phyloP scores from a whole-genome alignment of 164 flowering plant genomes.

The Chimonanthus salicifolius region DNA sequence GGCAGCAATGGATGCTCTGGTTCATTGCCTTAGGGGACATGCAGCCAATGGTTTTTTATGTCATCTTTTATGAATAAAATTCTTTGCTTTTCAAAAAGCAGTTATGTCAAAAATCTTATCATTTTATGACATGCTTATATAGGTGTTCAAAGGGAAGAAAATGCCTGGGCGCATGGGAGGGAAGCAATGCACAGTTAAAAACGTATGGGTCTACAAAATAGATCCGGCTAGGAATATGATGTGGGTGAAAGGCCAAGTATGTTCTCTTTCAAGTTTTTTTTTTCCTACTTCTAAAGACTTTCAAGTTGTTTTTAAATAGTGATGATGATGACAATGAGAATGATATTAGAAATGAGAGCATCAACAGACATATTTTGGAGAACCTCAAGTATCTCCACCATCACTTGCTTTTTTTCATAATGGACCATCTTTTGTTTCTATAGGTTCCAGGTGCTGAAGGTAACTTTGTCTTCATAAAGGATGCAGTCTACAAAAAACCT shows the following conservation, averaged over 20 bases:
- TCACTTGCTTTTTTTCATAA: background rate
- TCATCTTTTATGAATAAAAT: too few relatives aligned
- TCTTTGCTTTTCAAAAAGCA: background rate
- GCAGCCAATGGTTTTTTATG: too few relatives aligned
- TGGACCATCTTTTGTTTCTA: background rate
- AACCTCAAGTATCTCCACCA: background rate
- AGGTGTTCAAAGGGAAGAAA: constrained; percentile 87
- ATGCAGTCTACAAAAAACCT: constrained; percentile 80
- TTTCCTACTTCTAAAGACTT: background rate
- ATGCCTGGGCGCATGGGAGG: constrained; percentile 99
- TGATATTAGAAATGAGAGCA: background rate
- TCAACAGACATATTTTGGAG: background rate
- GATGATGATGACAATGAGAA: too few relatives aligned
- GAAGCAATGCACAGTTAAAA: constrained; percentile 70
- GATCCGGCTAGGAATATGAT: constrained; percentile 84
- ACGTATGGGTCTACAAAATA: constrained; percentile 88
- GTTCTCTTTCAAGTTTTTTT: constrained; percentile 7
- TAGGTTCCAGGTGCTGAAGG: constrained; percentile 98
- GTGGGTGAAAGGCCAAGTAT: constrained; percentile 94
- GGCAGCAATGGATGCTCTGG: too few relatives aligned
- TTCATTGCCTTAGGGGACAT: too few relatives aligned
- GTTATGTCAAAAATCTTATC: background rate
- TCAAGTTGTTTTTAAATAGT: too few relatives aligned
- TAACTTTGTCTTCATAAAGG: constrained; percentile 82
- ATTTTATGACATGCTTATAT: constrained; percentile 10